Percentiles rank a stretch among this genome's conserved stretches.
phyloP scores from a whole-genome alignment of 306 rosid species.

The Pachyrhizus erosus region DNA sequence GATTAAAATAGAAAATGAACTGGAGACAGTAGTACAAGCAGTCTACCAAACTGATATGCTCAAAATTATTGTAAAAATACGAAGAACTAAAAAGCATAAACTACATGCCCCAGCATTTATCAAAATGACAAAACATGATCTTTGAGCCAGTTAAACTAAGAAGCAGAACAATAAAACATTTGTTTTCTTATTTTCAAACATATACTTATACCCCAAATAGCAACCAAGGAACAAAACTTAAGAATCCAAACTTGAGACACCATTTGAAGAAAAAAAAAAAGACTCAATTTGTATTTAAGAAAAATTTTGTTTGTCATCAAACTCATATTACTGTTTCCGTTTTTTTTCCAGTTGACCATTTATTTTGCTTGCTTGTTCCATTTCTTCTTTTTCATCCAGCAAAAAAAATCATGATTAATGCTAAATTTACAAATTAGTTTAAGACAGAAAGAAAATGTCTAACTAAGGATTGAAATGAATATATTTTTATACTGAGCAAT shows the following conservation, averaged over 20 bases:
- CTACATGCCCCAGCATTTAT: neutral
- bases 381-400: conserved; percentile 51
- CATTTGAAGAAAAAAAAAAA: neutral
- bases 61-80: conserved; percentile 12
- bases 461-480: conserved; percentile 29
- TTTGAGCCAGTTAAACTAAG: conserved; percentile 12
- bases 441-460: conserved; percentile 15
- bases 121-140: neutral
- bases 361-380: conserved; percentile 36
- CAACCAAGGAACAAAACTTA: conserved; percentile 2
- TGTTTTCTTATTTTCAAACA: neutral
- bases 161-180: neutral
- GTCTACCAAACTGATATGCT: conserved; percentile 2
- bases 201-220: neutral
- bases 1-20: conserved; percentile 21
- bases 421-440: conserved; percentile 26
- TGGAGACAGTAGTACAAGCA: neutral
- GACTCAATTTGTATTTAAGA: neutral
- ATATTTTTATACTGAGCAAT: conserved; percentile 8
- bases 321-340: conserved; percentile 53
- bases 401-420: conserved; percentile 26
- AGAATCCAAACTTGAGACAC: conserved; percentile 5
- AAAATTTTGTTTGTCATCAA: conserved; percentile 56
- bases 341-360: conserved; percentile 47
- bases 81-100: neutral